Percentiles rank a stretch among this genome's conserved stretches.
Conservation (phyloP, 176 grass and related monocot genomes). For the Hordeum marinum region DNA sequence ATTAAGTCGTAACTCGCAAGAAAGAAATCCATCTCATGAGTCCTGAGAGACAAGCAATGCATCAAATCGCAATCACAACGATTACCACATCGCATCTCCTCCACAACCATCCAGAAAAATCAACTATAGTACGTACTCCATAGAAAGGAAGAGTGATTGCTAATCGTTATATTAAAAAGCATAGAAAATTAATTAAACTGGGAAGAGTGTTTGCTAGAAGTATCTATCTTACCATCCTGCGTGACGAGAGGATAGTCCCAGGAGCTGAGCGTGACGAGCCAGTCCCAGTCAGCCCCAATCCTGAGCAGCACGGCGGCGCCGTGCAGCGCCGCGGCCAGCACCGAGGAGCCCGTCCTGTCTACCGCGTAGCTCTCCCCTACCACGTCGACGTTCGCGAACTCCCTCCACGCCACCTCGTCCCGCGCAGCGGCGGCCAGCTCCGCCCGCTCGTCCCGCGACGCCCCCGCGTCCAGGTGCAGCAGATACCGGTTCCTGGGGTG, state of each 20-base stretch:
- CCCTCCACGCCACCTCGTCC: slow-evolving; percentile 14
- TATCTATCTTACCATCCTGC: slow-evolving; percentile 45
- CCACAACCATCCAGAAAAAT: background rate
- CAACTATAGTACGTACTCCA: background rate
- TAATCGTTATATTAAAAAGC: background rate
- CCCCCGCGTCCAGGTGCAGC: slow-evolving; percentile 51
- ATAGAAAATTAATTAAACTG: background rate
- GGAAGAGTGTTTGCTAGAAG: background rate
- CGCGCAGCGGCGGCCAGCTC: slow-evolving; percentile 13
- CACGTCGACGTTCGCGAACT: slow-evolving; percentile 46
- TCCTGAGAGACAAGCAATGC: background rate
- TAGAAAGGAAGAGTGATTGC: background rate
- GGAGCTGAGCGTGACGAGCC: slow-evolving; percentile 61
- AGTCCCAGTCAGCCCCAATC: slow-evolving; percentile 41
- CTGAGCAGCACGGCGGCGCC: slow-evolving; percentile 57
- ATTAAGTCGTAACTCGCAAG: background rate
- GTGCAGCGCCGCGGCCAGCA: slow-evolving; percentile 50
- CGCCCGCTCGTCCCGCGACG: slow-evolving; percentile 11
- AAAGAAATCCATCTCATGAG: background rate
- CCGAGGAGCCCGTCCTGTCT: slow-evolving; percentile 36
- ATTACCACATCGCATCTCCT: no score
- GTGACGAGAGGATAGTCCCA: slow-evolving; percentile 65
- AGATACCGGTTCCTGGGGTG: slow-evolving; percentile 64
- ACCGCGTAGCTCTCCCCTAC: slow-evolving; percentile 36
- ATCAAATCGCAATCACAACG: background rate